Conservation (phyloP, 2,329 filamentous ascomycete species). For the Cladobotryum mycophilum region DNA sequence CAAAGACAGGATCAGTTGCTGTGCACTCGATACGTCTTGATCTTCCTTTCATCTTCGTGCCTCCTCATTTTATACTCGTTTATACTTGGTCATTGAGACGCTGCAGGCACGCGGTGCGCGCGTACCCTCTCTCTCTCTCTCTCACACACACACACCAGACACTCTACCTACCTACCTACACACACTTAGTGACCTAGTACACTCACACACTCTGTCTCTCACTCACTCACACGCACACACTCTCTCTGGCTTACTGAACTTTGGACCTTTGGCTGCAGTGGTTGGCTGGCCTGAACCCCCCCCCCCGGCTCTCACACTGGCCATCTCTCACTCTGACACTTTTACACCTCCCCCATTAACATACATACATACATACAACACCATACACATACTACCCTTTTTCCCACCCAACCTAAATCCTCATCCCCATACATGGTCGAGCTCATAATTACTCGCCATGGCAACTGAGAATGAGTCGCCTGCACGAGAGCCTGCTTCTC, state of each 20-base stretch:
- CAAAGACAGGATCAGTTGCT: background rate
- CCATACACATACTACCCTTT: background rate
- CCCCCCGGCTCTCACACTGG: conserved; percentile 6
- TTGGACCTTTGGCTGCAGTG: background rate
- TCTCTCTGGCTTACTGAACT: conserved; percentile 9
- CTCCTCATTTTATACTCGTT: background rate
- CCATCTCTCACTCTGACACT: conserved; percentile 1
- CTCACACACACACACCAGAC: too few species aligned
- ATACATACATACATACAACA: background rate
- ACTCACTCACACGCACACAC: too few species aligned
- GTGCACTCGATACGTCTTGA: background rate
- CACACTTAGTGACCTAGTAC: too few species aligned
- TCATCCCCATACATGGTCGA: conserved; percentile 25
- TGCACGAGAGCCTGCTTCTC: conserved; percentile 29
- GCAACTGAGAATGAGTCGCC: conserved; percentile 33
- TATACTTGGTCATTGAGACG: conserved; percentile 2
- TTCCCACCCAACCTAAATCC: background rate
- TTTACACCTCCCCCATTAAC: background rate
- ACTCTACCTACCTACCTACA: too few species aligned
- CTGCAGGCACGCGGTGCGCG: conserved; percentile 4
- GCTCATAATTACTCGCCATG: conserved; percentile 26
- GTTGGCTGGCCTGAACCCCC: conserved; percentile 12
- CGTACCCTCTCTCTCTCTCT: background rate
- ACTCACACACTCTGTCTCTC: too few species aligned
- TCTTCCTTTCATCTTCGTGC: background rate